A percentile compares a stretch with the other conserved stretches of the same genome.
Conservation (phyloP, 177 flowering plant genomes). For the Vitis hybrid region DNA sequence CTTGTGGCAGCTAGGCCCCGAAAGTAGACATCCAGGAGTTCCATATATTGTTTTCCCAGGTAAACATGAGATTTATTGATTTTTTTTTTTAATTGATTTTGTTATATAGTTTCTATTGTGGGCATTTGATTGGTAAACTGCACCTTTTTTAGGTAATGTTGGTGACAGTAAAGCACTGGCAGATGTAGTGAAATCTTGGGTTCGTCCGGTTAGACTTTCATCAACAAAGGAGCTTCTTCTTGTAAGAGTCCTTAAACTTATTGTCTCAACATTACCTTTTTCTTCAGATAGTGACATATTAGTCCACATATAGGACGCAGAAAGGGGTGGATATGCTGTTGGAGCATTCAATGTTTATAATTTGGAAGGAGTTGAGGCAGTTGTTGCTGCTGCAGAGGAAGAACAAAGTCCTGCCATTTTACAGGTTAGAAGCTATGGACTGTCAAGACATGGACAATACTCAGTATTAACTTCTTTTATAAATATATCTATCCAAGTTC, state of each 20-base stretch:
- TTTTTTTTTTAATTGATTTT: neutral
- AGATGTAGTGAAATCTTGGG: conserved; percentile 82
- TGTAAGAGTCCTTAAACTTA: conserved; percentile 42
- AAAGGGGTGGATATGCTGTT: conserved; percentile 88
- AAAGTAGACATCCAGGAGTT: conserved; percentile 93
- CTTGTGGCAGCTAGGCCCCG: conserved; percentile 93
- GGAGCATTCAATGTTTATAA: conserved; percentile 99
- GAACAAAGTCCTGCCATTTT: conserved; percentile 93
- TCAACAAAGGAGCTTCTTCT: conserved; percentile 83
- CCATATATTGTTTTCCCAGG: conserved; percentile 99
- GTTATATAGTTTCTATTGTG: conserved; percentile 3
- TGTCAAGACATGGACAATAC: neutral
- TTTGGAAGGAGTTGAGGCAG: conserved; percentile 94
- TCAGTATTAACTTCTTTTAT: neutral
- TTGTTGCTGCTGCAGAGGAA: conserved; percentile 97
- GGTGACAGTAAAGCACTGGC: conserved; percentile 86
- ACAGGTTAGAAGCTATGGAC: conserved; percentile 56
- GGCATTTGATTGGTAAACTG: conserved; percentile 1
- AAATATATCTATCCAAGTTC: neutral
- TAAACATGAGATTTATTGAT: conserved; percentile 18
- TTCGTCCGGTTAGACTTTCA: conserved; percentile 53
- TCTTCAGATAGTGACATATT: conserved; percentile 17
- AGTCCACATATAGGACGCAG: conserved; percentile 62
- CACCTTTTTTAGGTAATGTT: conserved; percentile 70
- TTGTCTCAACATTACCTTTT: neutral